A percentile compares a stretch with the other conserved stretches of the same genome.
Conservation (phyloP, 106 monocot species). For the Phalaenopsis equestris region DNA sequence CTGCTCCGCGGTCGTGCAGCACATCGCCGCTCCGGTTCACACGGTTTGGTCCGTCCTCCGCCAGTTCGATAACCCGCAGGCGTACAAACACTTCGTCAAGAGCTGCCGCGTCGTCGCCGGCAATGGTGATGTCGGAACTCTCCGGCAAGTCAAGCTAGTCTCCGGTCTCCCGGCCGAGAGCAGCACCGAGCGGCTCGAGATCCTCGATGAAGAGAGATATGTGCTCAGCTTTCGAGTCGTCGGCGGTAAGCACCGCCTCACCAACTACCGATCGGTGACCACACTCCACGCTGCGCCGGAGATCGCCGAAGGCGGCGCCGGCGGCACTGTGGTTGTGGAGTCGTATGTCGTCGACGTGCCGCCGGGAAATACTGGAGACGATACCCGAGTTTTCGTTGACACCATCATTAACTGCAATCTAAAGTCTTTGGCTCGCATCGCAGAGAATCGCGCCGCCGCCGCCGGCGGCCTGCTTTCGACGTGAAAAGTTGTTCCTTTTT, state of each 20-base stretch:
- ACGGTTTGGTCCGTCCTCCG: slow-evolving; percentile 61
- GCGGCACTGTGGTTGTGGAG: slow-evolving; percentile 38
- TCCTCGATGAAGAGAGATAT: slow-evolving; percentile 60
- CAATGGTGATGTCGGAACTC: slow-evolving; percentile 38
- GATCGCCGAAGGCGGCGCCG: background rate
- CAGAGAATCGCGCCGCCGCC: slow-evolving; percentile 8
- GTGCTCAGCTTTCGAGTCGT: slow-evolving; percentile 59
- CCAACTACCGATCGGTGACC: slow-evolving; percentile 57
- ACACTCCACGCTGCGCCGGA: slow-evolving; percentile 29
- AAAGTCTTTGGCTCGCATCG: slow-evolving; percentile 38
- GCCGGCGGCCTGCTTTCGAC: no score
- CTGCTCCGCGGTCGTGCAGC: slow-evolving; percentile 45
- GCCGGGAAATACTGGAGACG: slow-evolving; percentile 45
- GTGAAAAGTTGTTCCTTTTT: background rate
- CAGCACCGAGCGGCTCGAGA: slow-evolving; percentile 57
- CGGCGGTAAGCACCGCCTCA: slow-evolving; percentile 57
- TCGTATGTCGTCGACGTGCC: slow-evolving; percentile 67
- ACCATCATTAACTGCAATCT: slow-evolving; percentile 61
- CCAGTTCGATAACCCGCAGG: slow-evolving; percentile 58
- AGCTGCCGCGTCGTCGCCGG: slow-evolving; percentile 46
- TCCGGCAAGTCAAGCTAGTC: slow-evolving; percentile 46
- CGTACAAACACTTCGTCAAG: slow-evolving; percentile 62
- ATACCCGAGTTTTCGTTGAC: slow-evolving; percentile 52
- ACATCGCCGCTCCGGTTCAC: slow-evolving; percentile 28
- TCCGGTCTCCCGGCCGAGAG: slow-evolving; percentile 56